Conservation (phyloP, 805 yeast genomes). For the Danielia reshetovae region DNA sequence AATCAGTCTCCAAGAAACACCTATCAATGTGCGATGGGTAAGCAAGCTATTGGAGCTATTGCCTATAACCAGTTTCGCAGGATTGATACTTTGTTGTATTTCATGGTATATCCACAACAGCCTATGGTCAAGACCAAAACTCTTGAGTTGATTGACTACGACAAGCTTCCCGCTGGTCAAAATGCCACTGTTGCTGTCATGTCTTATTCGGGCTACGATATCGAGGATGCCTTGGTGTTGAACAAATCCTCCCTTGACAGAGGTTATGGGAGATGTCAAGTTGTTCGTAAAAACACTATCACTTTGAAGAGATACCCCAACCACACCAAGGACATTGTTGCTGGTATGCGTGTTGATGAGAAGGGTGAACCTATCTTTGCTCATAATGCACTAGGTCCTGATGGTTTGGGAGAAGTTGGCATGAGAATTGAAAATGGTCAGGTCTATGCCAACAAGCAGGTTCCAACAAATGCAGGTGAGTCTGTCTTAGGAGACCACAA, state of each 20-base stretch:
- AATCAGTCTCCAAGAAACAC: constrained; percentile 92
- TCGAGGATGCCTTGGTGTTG: constrained; percentile 95
- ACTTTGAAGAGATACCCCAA: constrained; percentile 88
- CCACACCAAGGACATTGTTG: constrained; percentile 86
- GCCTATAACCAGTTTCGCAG: constrained; percentile 95
- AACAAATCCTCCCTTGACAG: constrained; percentile 92
- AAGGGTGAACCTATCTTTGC: constrained; percentile 79
- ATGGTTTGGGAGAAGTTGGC: constrained; percentile 97
- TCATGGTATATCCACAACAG: constrained; percentile 99
- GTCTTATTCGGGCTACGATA: constrained; percentile 99
- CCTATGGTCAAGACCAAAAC: constrained; percentile 99
- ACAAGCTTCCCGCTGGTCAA: constrained; percentile 97
- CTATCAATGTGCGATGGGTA: constrained; percentile 95
- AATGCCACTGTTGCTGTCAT: constrained; percentile 98
- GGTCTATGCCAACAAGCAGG: constrained; percentile 87
- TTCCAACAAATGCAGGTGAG: constrained; percentile 82
- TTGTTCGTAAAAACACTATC: constrained; percentile 85
- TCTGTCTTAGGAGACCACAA: constrained; percentile 43
- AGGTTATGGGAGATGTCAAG: constrained; percentile 98
- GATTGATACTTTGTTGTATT: constrained; percentile 86
- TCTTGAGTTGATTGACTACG: constrained; percentile 91
- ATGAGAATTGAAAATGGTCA: constrained; percentile 87
- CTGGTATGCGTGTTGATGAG: constrained; percentile 87
- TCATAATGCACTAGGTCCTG: constrained; percentile 84
- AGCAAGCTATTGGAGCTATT: constrained; percentile 99